Evolutionary conservation across 768 basidiomycete species (phyloP).

Genomic region (Trametes sanguinea): DNA sequence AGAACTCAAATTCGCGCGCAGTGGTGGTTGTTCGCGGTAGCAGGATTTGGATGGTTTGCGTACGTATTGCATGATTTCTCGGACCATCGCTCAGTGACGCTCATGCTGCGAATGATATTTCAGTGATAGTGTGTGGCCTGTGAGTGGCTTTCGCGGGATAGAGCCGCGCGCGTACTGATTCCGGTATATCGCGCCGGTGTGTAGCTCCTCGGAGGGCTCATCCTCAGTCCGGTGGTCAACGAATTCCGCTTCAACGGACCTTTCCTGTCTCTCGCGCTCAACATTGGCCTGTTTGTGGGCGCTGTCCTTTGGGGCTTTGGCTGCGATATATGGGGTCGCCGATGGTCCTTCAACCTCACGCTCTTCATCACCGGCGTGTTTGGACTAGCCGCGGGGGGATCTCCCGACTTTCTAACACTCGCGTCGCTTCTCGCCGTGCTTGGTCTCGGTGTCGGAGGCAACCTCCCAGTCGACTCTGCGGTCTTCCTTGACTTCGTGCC

Average conservation of each 20-base stretch:
- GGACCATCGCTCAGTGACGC: background rate
- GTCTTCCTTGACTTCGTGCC: slow-evolving; percentile 58
- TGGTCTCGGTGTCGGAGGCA: slow-evolving; percentile 56
- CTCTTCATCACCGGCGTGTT: slow-evolving; percentile 56
- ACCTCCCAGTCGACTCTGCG: slow-evolving; percentile 56
- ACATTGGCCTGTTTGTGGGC: slow-evolving; percentile 55
- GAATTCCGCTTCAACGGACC: slow-evolving; percentile 53
- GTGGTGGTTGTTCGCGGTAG: slow-evolving; percentile 65
- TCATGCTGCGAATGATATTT: background rate
- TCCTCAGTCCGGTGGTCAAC: slow-evolving; percentile 47
- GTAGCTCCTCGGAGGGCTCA: slow-evolving; percentile 45
- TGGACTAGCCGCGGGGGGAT: slow-evolving; percentile 50
- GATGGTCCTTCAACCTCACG: slow-evolving; percentile 57
- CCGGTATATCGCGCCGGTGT: background rate
- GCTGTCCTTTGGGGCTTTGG: slow-evolving; percentile 51
- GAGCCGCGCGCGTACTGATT: background rate
- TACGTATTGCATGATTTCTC: slow-evolving; percentile 38
- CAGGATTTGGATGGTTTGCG: slow-evolving; percentile 80
- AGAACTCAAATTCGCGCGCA: slow-evolving; percentile 27
- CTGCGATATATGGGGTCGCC: slow-evolving; percentile 55
- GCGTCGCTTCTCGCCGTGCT: slow-evolving; percentile 48
- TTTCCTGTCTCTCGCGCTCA: slow-evolving; percentile 51
- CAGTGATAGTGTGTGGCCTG: slow-evolving; percentile 76
- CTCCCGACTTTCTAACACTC: slow-evolving; percentile 49
- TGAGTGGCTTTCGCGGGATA: slow-evolving; percentile 34